These are phyloP conservation scores for Penicillium vulpinum DNA, from an alignment of 2,329 filamentous ascomycete species.

Conservation along the genomic window DNA sequence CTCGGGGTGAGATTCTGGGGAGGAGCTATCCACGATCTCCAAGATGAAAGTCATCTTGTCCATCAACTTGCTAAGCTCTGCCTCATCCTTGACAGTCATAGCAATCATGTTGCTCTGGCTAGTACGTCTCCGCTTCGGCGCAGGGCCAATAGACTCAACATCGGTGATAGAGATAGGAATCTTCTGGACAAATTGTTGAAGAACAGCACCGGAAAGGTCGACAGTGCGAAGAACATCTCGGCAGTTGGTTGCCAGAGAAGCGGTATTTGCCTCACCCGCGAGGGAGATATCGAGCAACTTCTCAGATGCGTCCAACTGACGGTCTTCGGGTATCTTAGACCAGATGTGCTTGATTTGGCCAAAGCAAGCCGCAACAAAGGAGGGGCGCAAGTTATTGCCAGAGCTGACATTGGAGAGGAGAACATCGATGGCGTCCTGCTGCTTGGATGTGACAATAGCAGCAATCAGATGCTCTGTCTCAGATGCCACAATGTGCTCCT, in stretches of 20 bases:
- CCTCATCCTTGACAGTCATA: slow-evolving; percentile 61
- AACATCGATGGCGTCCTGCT: slow-evolving; percentile 58
- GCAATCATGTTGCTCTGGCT: slow-evolving; percentile 70
- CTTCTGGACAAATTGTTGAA: slow-evolving; percentile 70
- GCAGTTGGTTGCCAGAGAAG: slow-evolving; percentile 33
- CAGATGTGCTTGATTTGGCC: slow-evolving; percentile 70
- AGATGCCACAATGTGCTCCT: slow-evolving; percentile 49
- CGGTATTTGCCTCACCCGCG: slow-evolving; percentile 25
- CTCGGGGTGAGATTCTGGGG: slow-evolving; percentile 70
- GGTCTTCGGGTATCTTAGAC: slow-evolving; percentile 49
- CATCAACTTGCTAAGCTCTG: slow-evolving; percentile 67
- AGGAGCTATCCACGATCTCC: slow-evolving; percentile 80
- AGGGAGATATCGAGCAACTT: slow-evolving; percentile 46
- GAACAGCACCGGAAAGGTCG: slow-evolving; percentile 69
- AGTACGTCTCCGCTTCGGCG: slow-evolving; percentile 75
- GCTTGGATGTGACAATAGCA: slow-evolving; percentile 55
- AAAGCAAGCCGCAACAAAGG: slow-evolving; percentile 67
- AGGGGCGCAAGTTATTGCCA: slow-evolving; percentile 47
- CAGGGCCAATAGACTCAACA: slow-evolving; percentile 69
- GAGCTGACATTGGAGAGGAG: slow-evolving; percentile 54
- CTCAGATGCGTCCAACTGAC: slow-evolving; percentile 38
- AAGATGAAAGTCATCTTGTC: slow-evolving; percentile 81
- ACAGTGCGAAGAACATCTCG: slow-evolving; percentile 72
- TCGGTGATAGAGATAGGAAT: slow-evolving; percentile 69
- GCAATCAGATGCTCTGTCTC: slow-evolving; percentile 57